phyloP scores from a whole-genome alignment of 192 early-diverging fungal genomes.

The Coemansia sp. region DNA sequence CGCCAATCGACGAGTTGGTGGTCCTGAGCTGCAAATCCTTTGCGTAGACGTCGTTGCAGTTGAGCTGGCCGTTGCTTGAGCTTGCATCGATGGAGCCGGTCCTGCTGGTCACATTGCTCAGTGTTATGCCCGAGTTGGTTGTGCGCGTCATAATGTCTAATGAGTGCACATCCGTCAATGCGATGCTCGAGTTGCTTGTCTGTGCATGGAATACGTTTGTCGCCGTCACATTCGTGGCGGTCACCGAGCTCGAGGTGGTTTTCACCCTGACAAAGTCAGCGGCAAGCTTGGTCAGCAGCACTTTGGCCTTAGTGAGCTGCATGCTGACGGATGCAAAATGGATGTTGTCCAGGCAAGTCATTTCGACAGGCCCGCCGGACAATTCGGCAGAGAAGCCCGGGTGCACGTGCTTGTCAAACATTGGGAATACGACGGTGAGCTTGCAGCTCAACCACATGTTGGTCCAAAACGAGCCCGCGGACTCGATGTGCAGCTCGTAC shows the following conservation, averaged over 20 bases:
- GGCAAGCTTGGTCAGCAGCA: slow-evolving; percentile 9
- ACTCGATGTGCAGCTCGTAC: slow-evolving; percentile 40
- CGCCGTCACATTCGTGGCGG: not conserved
- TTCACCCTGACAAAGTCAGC: not conserved
- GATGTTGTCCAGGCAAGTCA: slow-evolving; percentile 22
- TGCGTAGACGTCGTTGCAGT: slow-evolving; percentile 13
- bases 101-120: slow-evolving; percentile 6
- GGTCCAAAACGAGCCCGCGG: slow-evolving; percentile 25
- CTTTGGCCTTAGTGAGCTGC: slow-evolving; percentile 21
- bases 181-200: not conserved
- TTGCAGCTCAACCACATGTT: slow-evolving; percentile 19
- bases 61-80: slow-evolving; percentile 19
- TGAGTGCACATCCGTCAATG: not conserved
- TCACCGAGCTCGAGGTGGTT: not conserved
- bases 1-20: slow-evolving; percentile 20
- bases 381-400: slow-evolving; percentile 28
- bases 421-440: slow-evolving; percentile 24
- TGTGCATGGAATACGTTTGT: no score
- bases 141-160: slow-evolving; percentile 6
- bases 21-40: slow-evolving; percentile 19
- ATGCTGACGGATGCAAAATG: slow-evolving; percentile 16
- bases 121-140: slow-evolving; percentile 13
- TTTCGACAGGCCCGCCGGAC: slow-evolving; percentile 19
- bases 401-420: slow-evolving; percentile 6
- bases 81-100: slow-evolving; percentile 7